These are phyloP conservation scores for Raddia guianensis DNA, from an alignment of 176 grass and related monocot species.

Conservation along the genomic window DNA sequence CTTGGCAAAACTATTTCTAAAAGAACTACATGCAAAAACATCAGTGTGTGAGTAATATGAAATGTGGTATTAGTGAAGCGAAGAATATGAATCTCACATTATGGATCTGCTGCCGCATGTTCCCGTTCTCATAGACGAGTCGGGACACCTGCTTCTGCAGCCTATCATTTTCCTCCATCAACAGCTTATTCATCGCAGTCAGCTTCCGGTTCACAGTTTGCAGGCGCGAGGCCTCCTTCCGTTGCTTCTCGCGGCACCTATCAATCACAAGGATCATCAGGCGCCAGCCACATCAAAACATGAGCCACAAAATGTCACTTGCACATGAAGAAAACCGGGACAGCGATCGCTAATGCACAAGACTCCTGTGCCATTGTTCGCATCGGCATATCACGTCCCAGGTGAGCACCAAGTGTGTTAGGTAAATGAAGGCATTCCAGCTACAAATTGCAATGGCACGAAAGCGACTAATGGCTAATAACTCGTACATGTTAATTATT, in stretches of 20 bases:
- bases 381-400: constrained; percentile 32
- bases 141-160: constrained; percentile 98
- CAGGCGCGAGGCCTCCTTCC: constrained; percentile 92
- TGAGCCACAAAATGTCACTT: constrained; percentile 29
- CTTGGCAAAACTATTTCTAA: neutral
- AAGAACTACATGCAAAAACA: neutral
- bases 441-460: constrained; percentile 10
- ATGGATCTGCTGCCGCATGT: constrained; percentile 79
- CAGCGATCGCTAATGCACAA: neutral
- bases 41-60: neutral
- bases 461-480: constrained; percentile 33
- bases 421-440: constrained; percentile 26
- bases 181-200: constrained; percentile 96
- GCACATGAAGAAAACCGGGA: constrained; percentile 30
- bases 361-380: neutral
- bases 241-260: constrained; percentile 97
- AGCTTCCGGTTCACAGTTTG: constrained; percentile 93
- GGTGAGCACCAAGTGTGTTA: constrained; percentile 27
- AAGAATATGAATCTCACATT: constrained; percentile 55
- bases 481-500: neutral
- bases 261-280: constrained; percentile 23
- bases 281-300: constrained; percentile 9
- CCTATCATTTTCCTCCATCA: constrained; percentile 99
- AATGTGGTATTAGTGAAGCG: neutral
- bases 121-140: constrained; percentile 91